These are phyloP conservation scores for Epichloe sp. DNA, from an alignment of 2,329 filamentous ascomycete species.

Conservation along the genomic window DNA sequence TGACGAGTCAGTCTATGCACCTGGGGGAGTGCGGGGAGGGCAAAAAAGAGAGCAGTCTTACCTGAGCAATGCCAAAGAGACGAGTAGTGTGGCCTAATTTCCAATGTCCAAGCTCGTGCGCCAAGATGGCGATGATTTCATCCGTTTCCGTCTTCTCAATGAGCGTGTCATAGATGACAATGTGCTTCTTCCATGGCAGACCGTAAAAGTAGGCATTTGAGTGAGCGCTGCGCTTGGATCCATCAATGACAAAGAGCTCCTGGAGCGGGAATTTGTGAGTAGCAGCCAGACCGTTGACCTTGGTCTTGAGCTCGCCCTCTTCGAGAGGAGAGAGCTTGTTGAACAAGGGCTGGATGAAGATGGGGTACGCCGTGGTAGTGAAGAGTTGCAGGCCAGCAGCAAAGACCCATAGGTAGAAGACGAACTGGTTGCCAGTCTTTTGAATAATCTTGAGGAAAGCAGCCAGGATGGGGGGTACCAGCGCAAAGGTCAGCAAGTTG, in stretches of 20 bases:
- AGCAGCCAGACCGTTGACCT: slow-evolving; percentile 72
- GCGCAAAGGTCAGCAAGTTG: slow-evolving; percentile 64
- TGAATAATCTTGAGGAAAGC: slow-evolving; percentile 91
- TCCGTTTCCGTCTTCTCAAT: slow-evolving; percentile 88
- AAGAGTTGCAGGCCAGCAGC: slow-evolving; percentile 80
- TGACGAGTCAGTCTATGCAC: background rate
- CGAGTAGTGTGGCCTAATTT: slow-evolving; percentile 88
- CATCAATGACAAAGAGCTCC: slow-evolving; percentile 89
- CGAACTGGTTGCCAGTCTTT: slow-evolving; percentile 86
- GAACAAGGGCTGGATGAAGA: slow-evolving; percentile 87
- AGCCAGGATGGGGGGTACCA: slow-evolving; percentile 84
- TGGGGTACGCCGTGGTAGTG: slow-evolving; percentile 92
- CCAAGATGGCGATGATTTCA: slow-evolving; percentile 88
- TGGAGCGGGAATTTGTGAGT: slow-evolving; percentile 82
- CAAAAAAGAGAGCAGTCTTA: slow-evolving; percentile 20
- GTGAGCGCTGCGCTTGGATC: slow-evolving; percentile 75
- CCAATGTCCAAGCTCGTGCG: slow-evolving; percentile 96
- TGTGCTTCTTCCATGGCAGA: slow-evolving; percentile 98
- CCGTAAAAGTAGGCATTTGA: slow-evolving; percentile 95
- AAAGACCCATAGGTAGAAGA: slow-evolving; percentile 96
- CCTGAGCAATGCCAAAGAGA: slow-evolving; percentile 75
- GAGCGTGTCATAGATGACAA: slow-evolving; percentile 96
- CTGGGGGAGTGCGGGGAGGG: background rate
- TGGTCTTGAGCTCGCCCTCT: slow-evolving; percentile 73
- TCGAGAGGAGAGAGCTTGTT: slow-evolving; percentile 94